Conservation (phyloP, 371 early-diverging fungal species). For the Fennellomyces sp. region DNA sequence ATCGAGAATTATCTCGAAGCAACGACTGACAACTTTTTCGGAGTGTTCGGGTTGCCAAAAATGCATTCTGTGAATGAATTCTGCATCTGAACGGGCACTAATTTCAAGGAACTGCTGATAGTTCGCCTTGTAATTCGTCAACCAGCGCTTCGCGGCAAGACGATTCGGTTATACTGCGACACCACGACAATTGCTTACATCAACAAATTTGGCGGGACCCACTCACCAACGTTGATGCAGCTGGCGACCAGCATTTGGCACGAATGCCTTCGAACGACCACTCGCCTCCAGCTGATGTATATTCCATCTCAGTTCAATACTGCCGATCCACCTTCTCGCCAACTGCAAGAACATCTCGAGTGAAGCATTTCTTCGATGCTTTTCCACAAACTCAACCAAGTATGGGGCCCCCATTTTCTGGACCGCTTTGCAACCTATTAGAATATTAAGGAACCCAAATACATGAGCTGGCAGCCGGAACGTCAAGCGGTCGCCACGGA, state of each 20-base stretch:
- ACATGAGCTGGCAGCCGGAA: slow-evolving; percentile 18
- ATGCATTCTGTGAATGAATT: no score
- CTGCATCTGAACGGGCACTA: no score
- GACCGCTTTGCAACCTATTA: slow-evolving; percentile 18
- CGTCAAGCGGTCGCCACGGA: slow-evolving; percentile 8
- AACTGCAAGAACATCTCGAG: slow-evolving; percentile 22
- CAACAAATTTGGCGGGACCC: slow-evolving; percentile 30
- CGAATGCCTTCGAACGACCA: slow-evolving; percentile 19
- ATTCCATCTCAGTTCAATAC: slow-evolving; percentile 31
- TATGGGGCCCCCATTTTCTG: slow-evolving; percentile 28
- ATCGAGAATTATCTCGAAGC: no score
- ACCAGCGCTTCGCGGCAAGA: slow-evolving; percentile 9
- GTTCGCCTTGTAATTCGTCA: slow-evolving; percentile 11
- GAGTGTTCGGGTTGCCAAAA: no score
- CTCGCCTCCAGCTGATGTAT: slow-evolving; percentile 23
- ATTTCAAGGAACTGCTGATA: slow-evolving; percentile 14
- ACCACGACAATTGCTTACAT: slow-evolving; percentile 30
- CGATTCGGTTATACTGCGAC: slow-evolving; percentile 21
- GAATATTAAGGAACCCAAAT: background rate
- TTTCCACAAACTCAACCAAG: slow-evolving; percentile 16
- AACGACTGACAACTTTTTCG: no score
- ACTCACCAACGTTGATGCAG: slow-evolving; percentile 17
- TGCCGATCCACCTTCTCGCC: slow-evolving; percentile 24
- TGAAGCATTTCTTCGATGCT: slow-evolving; percentile 19
- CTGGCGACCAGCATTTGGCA: slow-evolving; percentile 21